Evolutionary conservation across 1,284 basidiomycete genomes (phyloP).

Genomic region (Ustilago xerochloae): DNA sequence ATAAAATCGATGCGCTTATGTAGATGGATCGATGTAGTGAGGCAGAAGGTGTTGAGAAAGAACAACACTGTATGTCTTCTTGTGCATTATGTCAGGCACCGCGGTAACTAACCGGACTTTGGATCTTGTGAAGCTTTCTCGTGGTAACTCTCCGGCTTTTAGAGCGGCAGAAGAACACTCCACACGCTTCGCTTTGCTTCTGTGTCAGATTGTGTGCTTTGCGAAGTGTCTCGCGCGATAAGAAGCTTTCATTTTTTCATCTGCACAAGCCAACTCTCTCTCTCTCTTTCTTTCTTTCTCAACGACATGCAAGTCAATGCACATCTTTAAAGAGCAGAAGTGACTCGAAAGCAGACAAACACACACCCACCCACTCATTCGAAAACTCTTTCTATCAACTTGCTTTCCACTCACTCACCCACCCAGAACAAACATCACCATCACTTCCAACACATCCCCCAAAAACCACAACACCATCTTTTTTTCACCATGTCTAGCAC

Average conservation of each 20-base stretch:
- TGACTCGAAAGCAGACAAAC: too few relatives aligned
- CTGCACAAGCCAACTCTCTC: slow-evolving; percentile 9
- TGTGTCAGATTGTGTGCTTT: neutral
- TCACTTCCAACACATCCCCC: neutral
- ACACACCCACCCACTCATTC: too few relatives aligned
- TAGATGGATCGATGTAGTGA: neutral
- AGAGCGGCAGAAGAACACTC: slow-evolving; percentile 22
- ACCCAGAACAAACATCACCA: neutral
- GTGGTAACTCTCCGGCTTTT: slow-evolving; percentile 15
- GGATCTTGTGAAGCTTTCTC: too few relatives aligned
- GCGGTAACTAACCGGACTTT: slow-evolving; percentile 21
- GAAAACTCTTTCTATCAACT: neutral
- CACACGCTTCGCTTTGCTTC: slow-evolving; percentile 15
- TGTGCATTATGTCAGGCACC: slow-evolving; percentile 27
- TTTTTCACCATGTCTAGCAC: slow-evolving; percentile 24
- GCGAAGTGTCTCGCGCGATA: slow-evolving; percentile 27
- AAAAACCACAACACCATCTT: neutral
- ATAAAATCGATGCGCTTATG: neutral
- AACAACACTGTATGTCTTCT: neutral
- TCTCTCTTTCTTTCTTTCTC: neutral
- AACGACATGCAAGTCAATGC: slow-evolving; percentile 7
- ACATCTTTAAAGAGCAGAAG: neutral
- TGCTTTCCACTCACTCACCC: neutral
- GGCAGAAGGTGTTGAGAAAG: neutral
- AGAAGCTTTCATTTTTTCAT: slow-evolving; percentile 17